phyloP scores from a whole-genome alignment of 495 filamentous ascomycete species.

The Aspergillus egyptiacus region DNA sequence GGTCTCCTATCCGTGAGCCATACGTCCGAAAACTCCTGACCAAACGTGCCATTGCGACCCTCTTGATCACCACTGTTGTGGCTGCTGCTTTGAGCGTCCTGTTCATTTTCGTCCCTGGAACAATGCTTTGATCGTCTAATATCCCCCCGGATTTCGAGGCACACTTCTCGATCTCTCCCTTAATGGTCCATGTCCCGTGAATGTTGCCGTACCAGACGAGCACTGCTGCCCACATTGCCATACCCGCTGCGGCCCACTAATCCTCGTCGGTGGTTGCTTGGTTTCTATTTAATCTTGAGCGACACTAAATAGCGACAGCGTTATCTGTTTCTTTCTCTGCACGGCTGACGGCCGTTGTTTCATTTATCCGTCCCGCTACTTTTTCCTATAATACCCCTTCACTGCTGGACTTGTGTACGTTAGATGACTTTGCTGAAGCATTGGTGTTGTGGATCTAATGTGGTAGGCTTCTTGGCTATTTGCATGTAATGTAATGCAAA shows the following conservation, averaged over 20 bases:
- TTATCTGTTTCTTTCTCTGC: constrained; percentile 20
- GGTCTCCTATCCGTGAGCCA: constrained; percentile 76
- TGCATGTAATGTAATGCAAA: constrained; percentile 12
- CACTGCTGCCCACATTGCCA: background rate
- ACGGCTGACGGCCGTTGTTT: constrained; percentile 13
- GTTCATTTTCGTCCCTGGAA: constrained; percentile 91
- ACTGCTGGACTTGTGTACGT: constrained; percentile 29
- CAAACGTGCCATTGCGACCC: constrained; percentile 72
- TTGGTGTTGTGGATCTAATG: constrained; percentile 14
- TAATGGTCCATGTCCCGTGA: background rate
- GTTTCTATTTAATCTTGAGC: background rate
- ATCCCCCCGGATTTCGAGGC: background rate
- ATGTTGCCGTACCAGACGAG: background rate
- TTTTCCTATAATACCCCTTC: constrained; percentile 37
- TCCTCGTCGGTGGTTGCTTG: background rate
- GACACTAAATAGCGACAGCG: background rate
- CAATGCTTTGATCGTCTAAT: constrained; percentile 54
- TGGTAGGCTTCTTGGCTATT: constrained; percentile 12
- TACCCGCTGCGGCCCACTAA: background rate
- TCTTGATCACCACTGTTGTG: constrained; percentile 64
- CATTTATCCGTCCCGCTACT: constrained; percentile 20
- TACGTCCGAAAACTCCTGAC: constrained; percentile 79
- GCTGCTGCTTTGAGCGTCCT: constrained; percentile 70
- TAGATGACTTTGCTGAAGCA: constrained; percentile 18
- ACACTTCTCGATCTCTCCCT: background rate